phyloP scores from a whole-genome alignment of 306 rosid species.

The Corylus americana region DNA sequence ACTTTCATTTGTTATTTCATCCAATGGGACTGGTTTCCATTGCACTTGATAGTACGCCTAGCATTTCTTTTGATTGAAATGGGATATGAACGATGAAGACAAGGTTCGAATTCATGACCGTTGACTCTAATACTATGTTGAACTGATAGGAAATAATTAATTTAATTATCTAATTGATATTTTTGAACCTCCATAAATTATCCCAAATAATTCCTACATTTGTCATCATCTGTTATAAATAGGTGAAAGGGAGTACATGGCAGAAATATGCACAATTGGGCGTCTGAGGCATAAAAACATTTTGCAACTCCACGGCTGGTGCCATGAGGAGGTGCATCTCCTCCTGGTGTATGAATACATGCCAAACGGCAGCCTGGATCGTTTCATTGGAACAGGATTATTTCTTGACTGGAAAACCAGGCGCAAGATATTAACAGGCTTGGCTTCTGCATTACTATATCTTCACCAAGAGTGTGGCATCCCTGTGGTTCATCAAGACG shows the following conservation, averaged over 20 bases:
- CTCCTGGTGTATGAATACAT: conserved; percentile 55
- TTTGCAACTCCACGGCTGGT: conserved; percentile 60
- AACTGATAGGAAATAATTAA: no score
- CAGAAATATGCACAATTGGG: conserved; percentile 63
- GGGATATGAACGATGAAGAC: no score
- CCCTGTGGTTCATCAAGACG: conserved; percentile 61
- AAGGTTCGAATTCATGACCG: no score
- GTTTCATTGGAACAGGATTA: conserved; percentile 37
- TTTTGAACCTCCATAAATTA: no score
- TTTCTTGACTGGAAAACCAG: conserved; percentile 50
- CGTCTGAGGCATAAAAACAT: conserved; percentile 58
- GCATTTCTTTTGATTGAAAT: no score
- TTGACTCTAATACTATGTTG: no score
- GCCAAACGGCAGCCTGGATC: conserved; percentile 62
- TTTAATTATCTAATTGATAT: no score
- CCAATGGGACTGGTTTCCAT: no score
- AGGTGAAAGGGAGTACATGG: conserved; percentile 64
- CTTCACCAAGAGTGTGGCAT: conserved; percentile 62
- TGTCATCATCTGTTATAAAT: neutral
- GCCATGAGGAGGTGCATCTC: conserved; percentile 38
- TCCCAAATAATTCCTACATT: no score
- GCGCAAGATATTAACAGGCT: conserved; percentile 47
- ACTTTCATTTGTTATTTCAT: no score
- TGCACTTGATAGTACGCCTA: no score
- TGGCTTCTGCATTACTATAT: conserved; percentile 55